Conservation (phyloP, 306 rosid genomes). For the Rosa lucieae region DNA sequence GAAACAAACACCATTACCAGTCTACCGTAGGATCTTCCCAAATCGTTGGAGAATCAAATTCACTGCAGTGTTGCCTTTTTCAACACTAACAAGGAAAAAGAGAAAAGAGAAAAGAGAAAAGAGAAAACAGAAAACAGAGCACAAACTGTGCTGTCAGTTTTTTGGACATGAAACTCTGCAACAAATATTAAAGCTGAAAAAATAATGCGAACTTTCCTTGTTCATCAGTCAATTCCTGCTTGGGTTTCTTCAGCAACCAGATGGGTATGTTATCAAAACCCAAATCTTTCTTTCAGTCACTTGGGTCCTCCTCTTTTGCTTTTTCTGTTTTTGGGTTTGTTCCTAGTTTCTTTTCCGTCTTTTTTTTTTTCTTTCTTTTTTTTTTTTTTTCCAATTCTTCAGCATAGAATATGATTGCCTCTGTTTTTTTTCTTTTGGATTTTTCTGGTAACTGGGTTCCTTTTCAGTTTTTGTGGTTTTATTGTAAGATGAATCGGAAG, state of each 20-base stretch:
- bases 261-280: slow-evolving; percentile 42
- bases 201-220: slow-evolving; percentile 48
- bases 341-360: slow-evolving; percentile 28
- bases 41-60: slow-evolving; percentile 73
- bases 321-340: slow-evolving; percentile 34
- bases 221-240: slow-evolving; percentile 37
- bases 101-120: no score
- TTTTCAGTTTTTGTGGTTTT: background rate
- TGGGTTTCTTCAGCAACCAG: slow-evolving; percentile 49
- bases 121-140: background rate
- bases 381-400: slow-evolving; percentile 14
- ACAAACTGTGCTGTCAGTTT: slow-evolving; percentile 35
- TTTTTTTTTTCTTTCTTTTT: slow-evolving; percentile 30
- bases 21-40: slow-evolving; percentile 47
- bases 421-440: slow-evolving; percentile 10
- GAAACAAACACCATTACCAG: slow-evolving; percentile 29
- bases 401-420: slow-evolving; percentile 2
- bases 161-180: slow-evolving; percentile 1
- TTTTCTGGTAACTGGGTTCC: background rate
- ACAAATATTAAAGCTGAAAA: slow-evolving; percentile 17
- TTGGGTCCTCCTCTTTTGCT: slow-evolving; percentile 22
- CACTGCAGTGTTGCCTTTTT: slow-evolving; percentile 45
- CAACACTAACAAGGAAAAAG: slow-evolving; percentile 7
- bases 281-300: slow-evolving; percentile 14
- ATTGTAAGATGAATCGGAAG: slow-evolving; percentile 2